Conservation (phyloP, 176 grass and related monocot genomes). For the Microstegium vimineum region DNA sequence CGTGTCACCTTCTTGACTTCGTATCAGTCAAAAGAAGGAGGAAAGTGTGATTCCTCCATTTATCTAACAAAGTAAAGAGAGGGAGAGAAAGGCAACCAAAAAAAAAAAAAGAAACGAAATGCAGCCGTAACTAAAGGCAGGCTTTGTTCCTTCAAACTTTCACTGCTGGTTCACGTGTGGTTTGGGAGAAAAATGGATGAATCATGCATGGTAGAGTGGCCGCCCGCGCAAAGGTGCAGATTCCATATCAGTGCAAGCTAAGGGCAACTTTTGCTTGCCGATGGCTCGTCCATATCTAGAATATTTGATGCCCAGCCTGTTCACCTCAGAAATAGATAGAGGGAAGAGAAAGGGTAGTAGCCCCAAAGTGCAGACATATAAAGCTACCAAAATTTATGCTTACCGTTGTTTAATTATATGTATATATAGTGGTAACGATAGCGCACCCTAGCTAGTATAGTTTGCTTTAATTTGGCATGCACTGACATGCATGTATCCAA, state of each 20-base stretch:
- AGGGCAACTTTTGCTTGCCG: background rate
- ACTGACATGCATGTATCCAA: background rate
- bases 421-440: background rate
- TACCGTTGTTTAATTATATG: too few species aligned
- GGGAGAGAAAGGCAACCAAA: background rate
- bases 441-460: background rate
- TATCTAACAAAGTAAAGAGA: conserved; percentile 25
- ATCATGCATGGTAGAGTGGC: background rate
- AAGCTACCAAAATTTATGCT: background rate
- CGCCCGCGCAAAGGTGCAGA: background rate
- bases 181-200: background rate
- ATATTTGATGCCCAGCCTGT: conserved; percentile 19
- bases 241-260: background rate
- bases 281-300: background rate
- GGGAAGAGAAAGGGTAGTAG: background rate
- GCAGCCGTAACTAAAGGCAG: background rate
- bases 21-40: conserved; percentile 6
- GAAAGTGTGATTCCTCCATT: conserved; percentile 42
- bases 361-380: background rate
- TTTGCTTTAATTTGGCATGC: too few species aligned
- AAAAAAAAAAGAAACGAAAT: background rate
- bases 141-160: conserved; percentile 5
- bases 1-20: conserved; percentile 10
- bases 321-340: conserved; percentile 11
- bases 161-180: conserved; percentile 19